Evolutionary conservation across 352 stramenopile species (phyloP), one percentile per base, ranked within the genome.

Genomic region (Globisporangium splendens): DNA sequence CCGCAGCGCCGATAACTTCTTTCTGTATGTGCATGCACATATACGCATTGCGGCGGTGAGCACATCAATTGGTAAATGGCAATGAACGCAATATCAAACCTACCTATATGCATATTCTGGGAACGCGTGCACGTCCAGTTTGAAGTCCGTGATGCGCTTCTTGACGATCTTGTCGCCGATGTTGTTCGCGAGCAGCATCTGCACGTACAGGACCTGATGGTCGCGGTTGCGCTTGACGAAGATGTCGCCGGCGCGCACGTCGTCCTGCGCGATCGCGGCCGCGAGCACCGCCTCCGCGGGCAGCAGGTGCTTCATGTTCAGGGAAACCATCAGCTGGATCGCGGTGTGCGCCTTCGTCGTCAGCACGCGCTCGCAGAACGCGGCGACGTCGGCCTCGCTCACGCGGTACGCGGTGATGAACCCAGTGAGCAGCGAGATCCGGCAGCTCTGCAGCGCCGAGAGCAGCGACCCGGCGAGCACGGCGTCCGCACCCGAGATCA

Each of bases 141-240:
- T 74, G 62, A 91, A 90, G 12, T 72, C 67, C 41, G 62, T 66
- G 14, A 93, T 61, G 17, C 81, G 69, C 61, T 88, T 89, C 60
- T 88, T 88, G 63, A 91, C 77, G 41, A 87, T 50, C 64, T 91
- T 90, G 65, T 91, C 78, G 11, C 70, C 52, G 8, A 76, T 51
- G 35, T 75, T 65, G 46, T 47, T 14, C 33, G 77, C 54, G 12
- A 93, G 72, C 17, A 93, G 60, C 56, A 75, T 66, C 43, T 83
- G 67, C 22, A 93, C 61, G 48, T 77, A 88, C 41, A 61, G 10
- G 10, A 66, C 50, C 59, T 90, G 83, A 2, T 72, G 69, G 17
- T 63, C 57, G 8, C 48, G 39, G 18, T 75, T 57, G 18, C 62
- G 57, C 18, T 72, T 66, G 28, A 86, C 78, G 57, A 86, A 89